Evolutionary conservation across 257 asterid genomes (phyloP).

Genomic region (Solanum ossicruentum): DNA sequence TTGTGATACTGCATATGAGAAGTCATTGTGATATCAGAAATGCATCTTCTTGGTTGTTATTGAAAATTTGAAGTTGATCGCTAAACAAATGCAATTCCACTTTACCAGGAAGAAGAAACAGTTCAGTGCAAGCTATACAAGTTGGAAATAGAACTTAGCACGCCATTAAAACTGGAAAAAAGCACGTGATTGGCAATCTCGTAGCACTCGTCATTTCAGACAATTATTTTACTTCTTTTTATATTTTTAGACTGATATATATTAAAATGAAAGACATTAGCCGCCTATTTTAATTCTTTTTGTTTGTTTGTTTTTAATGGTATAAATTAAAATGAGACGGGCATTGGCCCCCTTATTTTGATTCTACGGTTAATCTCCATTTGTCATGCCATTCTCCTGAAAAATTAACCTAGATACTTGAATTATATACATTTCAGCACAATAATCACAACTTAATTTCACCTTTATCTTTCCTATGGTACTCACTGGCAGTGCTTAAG

Average conservation of each 20-base stretch:
- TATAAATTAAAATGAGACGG: background rate
- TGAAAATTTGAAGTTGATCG: background rate
- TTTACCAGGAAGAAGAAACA: background rate
- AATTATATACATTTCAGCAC: background rate
- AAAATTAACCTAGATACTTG: background rate
- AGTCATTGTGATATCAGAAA: background rate
- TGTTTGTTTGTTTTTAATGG: background rate
- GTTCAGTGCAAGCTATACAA: background rate
- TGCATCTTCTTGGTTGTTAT: background rate
- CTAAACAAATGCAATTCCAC: background rate
- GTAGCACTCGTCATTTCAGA: background rate
- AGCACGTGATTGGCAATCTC: background rate
- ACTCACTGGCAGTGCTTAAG: background rate
- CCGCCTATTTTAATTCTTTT: background rate
- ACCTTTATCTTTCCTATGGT: background rate
- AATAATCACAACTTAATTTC: background rate
- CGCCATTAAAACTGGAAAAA: background rate
- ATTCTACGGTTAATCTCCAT: background rate
- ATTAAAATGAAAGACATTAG: background rate
- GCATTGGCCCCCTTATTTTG: background rate
- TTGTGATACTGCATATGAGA: conserved; percentile 57
- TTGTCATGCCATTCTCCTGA: background rate
- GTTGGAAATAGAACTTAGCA: background rate
- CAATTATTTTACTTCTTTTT: background rate
- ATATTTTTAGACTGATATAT: background rate